Evolutionary conservation across 208 protist genomes (phyloP).

Genomic region (Trypanosomatidae sp.): DNA sequence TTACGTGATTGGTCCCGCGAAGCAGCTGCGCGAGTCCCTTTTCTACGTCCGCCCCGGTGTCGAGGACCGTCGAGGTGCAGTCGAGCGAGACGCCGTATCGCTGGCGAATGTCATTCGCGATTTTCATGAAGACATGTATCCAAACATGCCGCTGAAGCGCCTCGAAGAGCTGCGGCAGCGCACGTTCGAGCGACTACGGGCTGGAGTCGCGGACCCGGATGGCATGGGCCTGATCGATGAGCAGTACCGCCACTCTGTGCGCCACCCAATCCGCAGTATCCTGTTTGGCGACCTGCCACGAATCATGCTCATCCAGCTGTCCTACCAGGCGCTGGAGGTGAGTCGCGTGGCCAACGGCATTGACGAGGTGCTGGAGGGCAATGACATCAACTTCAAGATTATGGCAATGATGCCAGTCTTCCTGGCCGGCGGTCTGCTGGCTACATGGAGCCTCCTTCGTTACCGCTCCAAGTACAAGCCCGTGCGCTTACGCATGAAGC

Average conservation of each 20-base stretch:
- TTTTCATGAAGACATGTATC: constrained; percentile 77
- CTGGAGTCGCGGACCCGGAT: constrained; percentile 53
- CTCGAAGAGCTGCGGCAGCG: constrained; percentile 43
- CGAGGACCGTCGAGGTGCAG: constrained; percentile 52
- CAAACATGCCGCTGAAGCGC: constrained; percentile 26
- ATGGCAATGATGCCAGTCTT: constrained; percentile 75
- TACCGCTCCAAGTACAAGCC: constrained; percentile 38
- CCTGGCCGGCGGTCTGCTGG: constrained; percentile 18
- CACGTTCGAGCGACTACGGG: constrained; percentile 42
- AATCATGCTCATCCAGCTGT: constrained; percentile 73
- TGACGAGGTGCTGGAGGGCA: constrained; percentile 78
- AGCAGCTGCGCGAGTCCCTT: constrained; percentile 49
- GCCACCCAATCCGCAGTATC: constrained; percentile 59
- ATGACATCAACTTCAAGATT: constrained; percentile 81
- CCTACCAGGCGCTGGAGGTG: constrained; percentile 70
- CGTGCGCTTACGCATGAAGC: constrained; percentile 51
- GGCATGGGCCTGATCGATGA: constrained; percentile 58
- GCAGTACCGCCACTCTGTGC: constrained; percentile 64
- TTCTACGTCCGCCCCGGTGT: constrained; percentile 63
- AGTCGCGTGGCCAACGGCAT: constrained; percentile 73
- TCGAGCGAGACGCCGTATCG: constrained; percentile 56
- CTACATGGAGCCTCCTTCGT: constrained; percentile 30
- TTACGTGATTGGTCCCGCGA: constrained; percentile 51
- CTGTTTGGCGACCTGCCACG: constrained; percentile 72
- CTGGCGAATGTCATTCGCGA: constrained; percentile 81